phyloP scores from a whole-genome alignment of 306 rosid species.

The Hylodesmum podocarpum region DNA sequence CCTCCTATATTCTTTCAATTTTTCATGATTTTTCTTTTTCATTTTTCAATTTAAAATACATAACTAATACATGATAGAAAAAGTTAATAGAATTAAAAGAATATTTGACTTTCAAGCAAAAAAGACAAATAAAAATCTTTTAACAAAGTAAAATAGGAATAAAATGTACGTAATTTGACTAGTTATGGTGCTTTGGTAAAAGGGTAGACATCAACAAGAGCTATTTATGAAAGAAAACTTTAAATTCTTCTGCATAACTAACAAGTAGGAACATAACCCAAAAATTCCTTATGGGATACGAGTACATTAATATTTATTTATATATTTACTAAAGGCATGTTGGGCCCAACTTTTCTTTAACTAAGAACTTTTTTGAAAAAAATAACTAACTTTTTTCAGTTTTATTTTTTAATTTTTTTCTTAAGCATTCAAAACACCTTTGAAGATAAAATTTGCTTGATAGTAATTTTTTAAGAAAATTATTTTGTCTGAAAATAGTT shows the following conservation, averaged over 20 bases:
- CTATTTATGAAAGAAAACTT: neutral
- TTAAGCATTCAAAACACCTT: too few species aligned
- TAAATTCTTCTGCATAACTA: neutral
- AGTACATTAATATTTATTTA: neutral
- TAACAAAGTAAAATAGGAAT: neutral
- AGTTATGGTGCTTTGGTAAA: neutral
- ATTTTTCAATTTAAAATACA: neutral
- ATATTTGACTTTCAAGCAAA: neutral
- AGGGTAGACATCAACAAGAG: neutral
- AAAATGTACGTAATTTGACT: neutral
- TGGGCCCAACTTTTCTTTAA: too few species aligned
- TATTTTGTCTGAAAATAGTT: too few species aligned
- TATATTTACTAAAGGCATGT: neutral
- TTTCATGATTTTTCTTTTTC: neutral
- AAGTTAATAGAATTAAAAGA: neutral
- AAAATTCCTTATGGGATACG: neutral
- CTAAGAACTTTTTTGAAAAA: too few species aligned
- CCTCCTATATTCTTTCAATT: neutral
- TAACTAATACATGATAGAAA: neutral
- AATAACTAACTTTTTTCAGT: too few species aligned
- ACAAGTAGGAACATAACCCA: neutral
- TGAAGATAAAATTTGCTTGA: too few species aligned
- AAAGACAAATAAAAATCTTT: neutral
- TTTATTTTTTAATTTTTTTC: too few species aligned
- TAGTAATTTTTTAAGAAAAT: too few species aligned